A percentile compares a stretch with the other conserved stretches of the same genome.
These are phyloP conservation scores for Litsea cubeba DNA, from an alignment of 164 flowering plant species.

Conservation along the genomic window DNA sequence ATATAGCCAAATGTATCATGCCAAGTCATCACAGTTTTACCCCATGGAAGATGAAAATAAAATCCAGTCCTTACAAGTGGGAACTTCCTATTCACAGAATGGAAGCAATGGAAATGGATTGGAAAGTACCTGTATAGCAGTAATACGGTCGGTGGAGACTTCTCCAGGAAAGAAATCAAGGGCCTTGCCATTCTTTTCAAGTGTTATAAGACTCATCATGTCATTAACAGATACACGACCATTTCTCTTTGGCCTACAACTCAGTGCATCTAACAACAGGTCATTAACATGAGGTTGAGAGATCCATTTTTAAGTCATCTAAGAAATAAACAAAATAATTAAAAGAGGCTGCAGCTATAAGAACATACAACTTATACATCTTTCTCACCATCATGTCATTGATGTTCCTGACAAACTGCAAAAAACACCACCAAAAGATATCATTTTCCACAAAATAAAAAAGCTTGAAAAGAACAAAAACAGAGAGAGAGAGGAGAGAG, in stretches of 20 bases:
- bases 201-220: constrained; percentile 41
- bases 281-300: neutral
- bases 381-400: constrained; percentile 86
- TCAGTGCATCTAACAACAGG: constrained; percentile 16
- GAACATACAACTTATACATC: constrained; percentile 75
- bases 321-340: neutral
- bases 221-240: constrained; percentile 34
- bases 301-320: neutral
- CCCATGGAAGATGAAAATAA: neutral
- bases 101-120: neutral
- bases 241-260: constrained; percentile 25
- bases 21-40: neutral
- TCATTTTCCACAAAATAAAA: too few species aligned
- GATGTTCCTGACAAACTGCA: constrained; percentile 79
- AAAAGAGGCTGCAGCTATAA: neutral
- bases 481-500: neutral
- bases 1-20: neutral
- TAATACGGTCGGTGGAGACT: constrained; percentile 70
- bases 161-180: constrained; percentile 65
- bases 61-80: neutral
- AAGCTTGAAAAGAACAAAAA: neutral
- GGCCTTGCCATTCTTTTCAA: constrained; percentile 84
- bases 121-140: constrained; percentile 73
- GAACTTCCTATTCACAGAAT: neutral
- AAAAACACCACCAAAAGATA: neutral